Percentiles rank a stretch among this genome's conserved stretches.
These are phyloP conservation scores for Angomonas deanei DNA, from an alignment of 208 protist species.

Conservation along the genomic window DNA sequence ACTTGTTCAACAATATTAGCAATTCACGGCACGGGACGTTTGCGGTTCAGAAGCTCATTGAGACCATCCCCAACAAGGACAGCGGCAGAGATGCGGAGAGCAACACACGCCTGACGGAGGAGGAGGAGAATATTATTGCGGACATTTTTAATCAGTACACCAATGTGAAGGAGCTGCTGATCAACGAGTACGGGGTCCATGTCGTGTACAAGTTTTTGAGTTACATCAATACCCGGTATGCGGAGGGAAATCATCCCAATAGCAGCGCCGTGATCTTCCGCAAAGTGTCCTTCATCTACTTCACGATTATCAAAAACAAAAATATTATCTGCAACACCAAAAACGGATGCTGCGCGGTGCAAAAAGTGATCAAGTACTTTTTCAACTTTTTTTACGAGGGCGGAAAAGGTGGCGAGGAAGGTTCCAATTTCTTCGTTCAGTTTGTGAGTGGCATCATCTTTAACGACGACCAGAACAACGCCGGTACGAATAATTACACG, in stretches of 20 bases:
- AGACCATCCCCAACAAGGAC: slow-evolving; percentile 50
- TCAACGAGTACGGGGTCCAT: background rate
- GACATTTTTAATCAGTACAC: background rate
- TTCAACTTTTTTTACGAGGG: background rate
- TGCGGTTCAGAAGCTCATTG: slow-evolving; percentile 92
- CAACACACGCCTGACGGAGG: background rate
- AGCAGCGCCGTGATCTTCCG: background rate
- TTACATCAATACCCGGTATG: background rate
- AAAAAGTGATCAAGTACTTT: background rate
- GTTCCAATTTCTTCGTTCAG: background rate
- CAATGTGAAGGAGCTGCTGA: background rate
- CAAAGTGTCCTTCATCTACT: background rate
- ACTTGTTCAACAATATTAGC: slow-evolving; percentile 18
- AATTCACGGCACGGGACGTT: slow-evolving; percentile 86
- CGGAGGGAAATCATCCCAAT: background rate
- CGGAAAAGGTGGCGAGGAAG: background rate
- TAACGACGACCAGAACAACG: background rate
- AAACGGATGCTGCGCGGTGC: background rate
- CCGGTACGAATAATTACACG: background rate
- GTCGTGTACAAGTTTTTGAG: background rate
- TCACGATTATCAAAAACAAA: background rate
- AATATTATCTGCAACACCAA: background rate
- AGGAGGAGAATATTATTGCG: background rate
- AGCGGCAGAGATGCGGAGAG: background rate
- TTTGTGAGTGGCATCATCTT: background rate